These are phyloP conservation scores for Emergomyces africanus DNA, from an alignment of 2,329 filamentous ascomycete genomes.

Conservation along the genomic window DNA sequence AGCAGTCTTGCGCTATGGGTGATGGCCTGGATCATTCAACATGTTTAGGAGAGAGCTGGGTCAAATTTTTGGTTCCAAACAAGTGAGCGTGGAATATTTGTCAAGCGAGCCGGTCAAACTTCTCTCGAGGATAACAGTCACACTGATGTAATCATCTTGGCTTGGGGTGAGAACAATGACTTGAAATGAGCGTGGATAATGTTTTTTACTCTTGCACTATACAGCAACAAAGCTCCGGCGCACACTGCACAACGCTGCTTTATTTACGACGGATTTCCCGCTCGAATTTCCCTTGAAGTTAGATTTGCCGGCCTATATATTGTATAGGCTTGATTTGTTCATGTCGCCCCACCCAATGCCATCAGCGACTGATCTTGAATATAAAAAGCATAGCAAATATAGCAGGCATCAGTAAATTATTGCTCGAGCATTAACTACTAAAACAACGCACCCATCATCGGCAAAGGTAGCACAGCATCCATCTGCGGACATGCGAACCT, in stretches of 20 bases:
- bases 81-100: no score
- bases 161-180: background rate
- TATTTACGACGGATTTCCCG: slow-evolving; percentile 39
- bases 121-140: no score
- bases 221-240: slow-evolving; percentile 23
- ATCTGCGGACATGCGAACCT: slow-evolving; percentile 38
- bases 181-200: background rate
- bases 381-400: background rate
- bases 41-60: no score
- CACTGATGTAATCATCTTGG: background rate
- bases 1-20: background rate
- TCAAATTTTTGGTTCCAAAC: background rate
- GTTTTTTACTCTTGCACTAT: background rate
- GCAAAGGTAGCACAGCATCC: slow-evolving; percentile 38
- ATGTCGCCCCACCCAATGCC: background rate
- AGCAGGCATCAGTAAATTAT: background rate
- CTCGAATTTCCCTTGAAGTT: slow-evolving; percentile 35
- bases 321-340: slow-evolving; percentile 20
- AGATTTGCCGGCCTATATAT: slow-evolving; percentile 41
- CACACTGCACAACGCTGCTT: slow-evolving; percentile 20
- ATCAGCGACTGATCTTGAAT: background rate
- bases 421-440: background rate
- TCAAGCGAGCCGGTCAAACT: no score
- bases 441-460: slow-evolving; percentile 28
- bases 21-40: no score